Conservation (phyloP, 208 protist species). For the Trypanosoma vivax region DNA sequence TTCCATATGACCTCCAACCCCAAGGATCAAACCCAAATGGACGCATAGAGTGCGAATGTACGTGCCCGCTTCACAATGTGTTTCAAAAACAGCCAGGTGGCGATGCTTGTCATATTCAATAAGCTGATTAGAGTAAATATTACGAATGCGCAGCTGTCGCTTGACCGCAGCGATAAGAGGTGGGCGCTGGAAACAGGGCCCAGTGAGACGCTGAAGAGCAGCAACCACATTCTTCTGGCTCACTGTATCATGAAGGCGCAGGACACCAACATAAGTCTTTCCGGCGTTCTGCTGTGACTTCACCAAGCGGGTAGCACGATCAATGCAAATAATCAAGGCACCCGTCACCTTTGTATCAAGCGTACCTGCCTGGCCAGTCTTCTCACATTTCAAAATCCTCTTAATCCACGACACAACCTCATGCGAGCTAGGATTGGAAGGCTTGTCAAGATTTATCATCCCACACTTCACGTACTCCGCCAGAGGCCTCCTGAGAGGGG, state of each 20-base stretch:
- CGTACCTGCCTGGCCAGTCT: conserved; percentile 99
- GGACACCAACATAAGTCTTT: conserved; percentile 99
- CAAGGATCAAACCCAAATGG: conserved; percentile 98
- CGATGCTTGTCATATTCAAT: conserved; percentile 98
- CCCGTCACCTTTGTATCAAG: conserved; percentile 99
- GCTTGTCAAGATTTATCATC: conserved; percentile 99
- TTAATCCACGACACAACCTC: conserved; percentile 99
- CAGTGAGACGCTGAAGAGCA: conserved; percentile 96
- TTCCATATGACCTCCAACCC: conserved; percentile 98
- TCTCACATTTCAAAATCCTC: conserved; percentile 97
- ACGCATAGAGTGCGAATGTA: conserved; percentile 99
- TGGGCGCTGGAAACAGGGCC: conserved; percentile 98
- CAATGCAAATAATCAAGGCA: conserved; percentile 98
- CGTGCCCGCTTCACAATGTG: conserved; percentile 99
- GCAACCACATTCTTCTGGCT: conserved; percentile 82
- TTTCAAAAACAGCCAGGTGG: conserved; percentile 97
- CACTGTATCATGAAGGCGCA: conserved; percentile 94
- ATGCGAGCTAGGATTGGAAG: conserved; percentile 99
- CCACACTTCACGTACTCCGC: conserved; percentile 98
- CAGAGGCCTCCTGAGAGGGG: conserved; percentile 96
- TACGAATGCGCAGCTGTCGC: conserved; percentile 97
- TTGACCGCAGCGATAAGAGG: conserved; percentile 98
- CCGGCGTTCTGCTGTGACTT: conserved; percentile 99
- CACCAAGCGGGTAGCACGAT: conserved; percentile 98
- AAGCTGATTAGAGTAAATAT: conserved; percentile 98